phyloP scores from a whole-genome alignment of 345 rosid genomes.

The Toxicodendron radicans region DNA sequence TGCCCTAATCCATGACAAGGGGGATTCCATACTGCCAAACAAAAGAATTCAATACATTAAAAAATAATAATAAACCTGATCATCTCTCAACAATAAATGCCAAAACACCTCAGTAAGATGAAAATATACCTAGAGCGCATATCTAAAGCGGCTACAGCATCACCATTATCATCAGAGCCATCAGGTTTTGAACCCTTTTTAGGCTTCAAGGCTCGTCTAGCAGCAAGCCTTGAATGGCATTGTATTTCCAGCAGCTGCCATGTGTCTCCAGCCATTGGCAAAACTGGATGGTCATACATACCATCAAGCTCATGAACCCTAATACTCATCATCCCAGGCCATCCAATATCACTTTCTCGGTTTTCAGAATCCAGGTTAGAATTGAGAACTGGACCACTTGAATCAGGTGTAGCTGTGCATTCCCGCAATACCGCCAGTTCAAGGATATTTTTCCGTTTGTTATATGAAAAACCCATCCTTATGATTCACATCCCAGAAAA shows the following conservation, averaged over 20 bases:
- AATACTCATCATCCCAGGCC: slow-evolving; percentile 99
- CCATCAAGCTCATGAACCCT: slow-evolving; percentile 94
- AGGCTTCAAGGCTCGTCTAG: slow-evolving; percentile 90
- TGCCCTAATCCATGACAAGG: slow-evolving; percentile 91
- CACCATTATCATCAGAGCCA: slow-evolving; percentile 89
- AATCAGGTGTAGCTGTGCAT: slow-evolving; percentile 74
- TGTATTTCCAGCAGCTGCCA: slow-evolving; percentile 98
- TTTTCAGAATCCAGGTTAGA: slow-evolving; percentile 72
- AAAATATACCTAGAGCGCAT: slow-evolving; percentile 68
- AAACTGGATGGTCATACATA: slow-evolving; percentile 92
- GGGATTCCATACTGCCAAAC: slow-evolving; percentile 85
- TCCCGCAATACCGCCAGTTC: slow-evolving; percentile 93
- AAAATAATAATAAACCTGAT: background rate
- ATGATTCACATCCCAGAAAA: slow-evolving; percentile 17
- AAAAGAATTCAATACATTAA: slow-evolving; percentile 15
- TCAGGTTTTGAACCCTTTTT: slow-evolving; percentile 93
- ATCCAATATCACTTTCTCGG: slow-evolving; percentile 83
- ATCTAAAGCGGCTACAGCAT: slow-evolving; percentile 54
- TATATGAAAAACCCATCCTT: slow-evolving; percentile 98
- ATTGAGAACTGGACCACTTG: slow-evolving; percentile 46
- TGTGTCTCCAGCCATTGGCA: slow-evolving; percentile 89
- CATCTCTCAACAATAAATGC: slow-evolving; percentile 25
- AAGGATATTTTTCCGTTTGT: slow-evolving; percentile 85
- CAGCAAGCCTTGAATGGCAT: slow-evolving; percentile 93
- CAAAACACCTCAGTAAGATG: background rate